A percentile compares a stretch with the other conserved stretches of the same genome.
phyloP scores from a whole-genome alignment of 768 basidiomycete genomes.

The Lepiota brunneoincarnata region DNA sequence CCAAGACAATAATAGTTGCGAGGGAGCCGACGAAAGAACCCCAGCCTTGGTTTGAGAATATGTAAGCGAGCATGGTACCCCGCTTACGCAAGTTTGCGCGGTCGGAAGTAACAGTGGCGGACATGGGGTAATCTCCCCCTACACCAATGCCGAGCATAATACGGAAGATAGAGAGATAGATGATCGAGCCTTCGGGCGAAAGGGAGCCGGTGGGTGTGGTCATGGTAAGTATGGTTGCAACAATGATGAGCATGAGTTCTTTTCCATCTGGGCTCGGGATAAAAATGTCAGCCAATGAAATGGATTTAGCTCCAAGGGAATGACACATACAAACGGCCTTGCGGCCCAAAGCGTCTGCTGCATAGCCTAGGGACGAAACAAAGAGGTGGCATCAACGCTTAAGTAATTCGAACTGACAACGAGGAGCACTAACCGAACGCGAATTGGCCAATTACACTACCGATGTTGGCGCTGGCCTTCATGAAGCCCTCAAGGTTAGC shows the following conservation, averaged over 20 bases:
- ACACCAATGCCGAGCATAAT: constrained; percentile 77
- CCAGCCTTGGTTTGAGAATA: constrained; percentile 80
- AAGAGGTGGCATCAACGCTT: background rate
- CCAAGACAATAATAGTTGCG: constrained; percentile 60
- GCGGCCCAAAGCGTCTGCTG: constrained; percentile 65
- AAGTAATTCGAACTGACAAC: background rate
- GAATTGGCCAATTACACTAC: constrained; percentile 70
- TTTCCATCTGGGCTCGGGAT: constrained; percentile 51
- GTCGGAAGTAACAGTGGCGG: constrained; percentile 65
- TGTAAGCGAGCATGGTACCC: constrained; percentile 73
- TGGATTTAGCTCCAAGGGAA: too few relatives aligned
- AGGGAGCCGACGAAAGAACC: constrained; percentile 65
- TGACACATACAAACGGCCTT: constrained; percentile 55
- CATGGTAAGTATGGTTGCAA: constrained; percentile 71
- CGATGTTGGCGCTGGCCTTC: constrained; percentile 69
- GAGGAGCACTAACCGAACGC: constrained; percentile 42
- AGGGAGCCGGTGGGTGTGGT: constrained; percentile 63
- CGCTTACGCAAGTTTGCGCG: constrained; percentile 57
- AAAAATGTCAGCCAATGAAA: background rate
- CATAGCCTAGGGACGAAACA: constrained; percentile 41
- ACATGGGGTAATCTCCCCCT: constrained; percentile 81
- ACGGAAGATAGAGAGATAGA: constrained; percentile 66
- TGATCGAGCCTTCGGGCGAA: constrained; percentile 47
- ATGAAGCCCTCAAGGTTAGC: constrained; percentile 56
- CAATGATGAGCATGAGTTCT: constrained; percentile 77